Base-by-base conservation (phyloP, 2,329 filamentous ascomycete genomes). In the Annulohypoxylon truncatum region DNA sequence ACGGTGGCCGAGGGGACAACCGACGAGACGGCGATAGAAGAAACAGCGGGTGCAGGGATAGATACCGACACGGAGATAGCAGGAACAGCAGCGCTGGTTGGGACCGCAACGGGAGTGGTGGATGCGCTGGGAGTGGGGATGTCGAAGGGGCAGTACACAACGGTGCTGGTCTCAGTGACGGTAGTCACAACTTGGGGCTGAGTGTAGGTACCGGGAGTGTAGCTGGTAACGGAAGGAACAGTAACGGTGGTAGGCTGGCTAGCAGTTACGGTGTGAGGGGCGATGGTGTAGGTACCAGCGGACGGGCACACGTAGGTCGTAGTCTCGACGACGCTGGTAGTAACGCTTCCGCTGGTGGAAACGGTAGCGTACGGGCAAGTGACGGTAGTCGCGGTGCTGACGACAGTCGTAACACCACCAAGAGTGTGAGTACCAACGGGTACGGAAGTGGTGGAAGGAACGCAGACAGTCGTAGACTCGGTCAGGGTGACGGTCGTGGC, bases 261-360 rank as follows among this genome's bases (percentile, higher is more conserved):
- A 71, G 88, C 83, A 31, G 82, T 83, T 71, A 88, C 91, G 76
- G 89, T 91, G 77, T 84, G 84, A 61, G 91, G 88, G 71, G 84
- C 89, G 73, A 94, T 89, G 77, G 89, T 93, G 85, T 93, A 94
- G 61, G 89, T 92, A 78, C 91, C 91, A 74, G 90, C 83, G 52
- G 83, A 83, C 67, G 90, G 90, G 89, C 91, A 93, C 76, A 90
- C 86, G 76, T 90, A 92, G 75, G 88, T 89, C 75, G 91, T 93
- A 73, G 83, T 87, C 80, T 86, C 82, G 75, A 93, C 87, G 73
- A 89, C 83, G 81, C 85, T 91, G 81, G 88, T 92, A 62, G 87
- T 85, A 53, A 87, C 85, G 70, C 85, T 85, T 69, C 79, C 81
- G 70, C 82, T 81, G 71, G 89, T 90, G 72, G 84, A 83, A 72